phyloP scores from a whole-genome alignment of 1,284 basidiomycete genomes.

The Heterobasidion occidentale region DNA sequence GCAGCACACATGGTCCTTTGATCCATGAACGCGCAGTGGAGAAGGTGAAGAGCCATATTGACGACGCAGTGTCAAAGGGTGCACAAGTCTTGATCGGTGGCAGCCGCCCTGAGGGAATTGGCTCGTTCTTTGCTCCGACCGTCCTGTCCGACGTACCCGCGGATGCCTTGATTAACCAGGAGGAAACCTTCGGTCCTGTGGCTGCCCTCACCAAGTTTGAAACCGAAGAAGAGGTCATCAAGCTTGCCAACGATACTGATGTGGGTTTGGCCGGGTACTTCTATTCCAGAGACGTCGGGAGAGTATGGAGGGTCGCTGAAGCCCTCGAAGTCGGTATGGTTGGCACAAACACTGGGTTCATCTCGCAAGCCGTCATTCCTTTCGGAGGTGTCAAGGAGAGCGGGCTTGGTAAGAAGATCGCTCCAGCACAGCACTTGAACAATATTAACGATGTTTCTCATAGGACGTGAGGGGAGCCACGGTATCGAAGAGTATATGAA shows the following conservation, averaged over 20 bases:
- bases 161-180: constrained; percentile 53
- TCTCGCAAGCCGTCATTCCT: constrained; percentile 78
- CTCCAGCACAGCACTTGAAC: not conserved
- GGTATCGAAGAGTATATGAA: constrained; percentile 85
- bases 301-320: constrained; percentile 98
- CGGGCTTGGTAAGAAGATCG: constrained; percentile 50
- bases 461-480: constrained; percentile 69
- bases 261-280: constrained; percentile 93
- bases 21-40: constrained; percentile 83
- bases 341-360: constrained; percentile 77
- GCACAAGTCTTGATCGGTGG: constrained; percentile 89
- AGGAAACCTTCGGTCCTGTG: constrained; percentile 89
- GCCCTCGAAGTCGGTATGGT: constrained; percentile 96
- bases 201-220: constrained; percentile 80
- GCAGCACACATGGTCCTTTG: constrained; percentile 87
- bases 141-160: constrained; percentile 83
- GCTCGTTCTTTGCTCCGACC: constrained; percentile 82
- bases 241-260: constrained; percentile 77
- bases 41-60: constrained; percentile 85
- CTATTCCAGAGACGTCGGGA: constrained; percentile 83
- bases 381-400: constrained; percentile 93
- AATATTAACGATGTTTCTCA: constrained; percentile 14
- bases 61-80: constrained; percentile 78
- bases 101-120: constrained; percentile 45
- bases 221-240: constrained; percentile 88